phyloP scores from a whole-genome alignment of 108 stramenopile genomes.

The Nannochloropsis granulata region DNA sequence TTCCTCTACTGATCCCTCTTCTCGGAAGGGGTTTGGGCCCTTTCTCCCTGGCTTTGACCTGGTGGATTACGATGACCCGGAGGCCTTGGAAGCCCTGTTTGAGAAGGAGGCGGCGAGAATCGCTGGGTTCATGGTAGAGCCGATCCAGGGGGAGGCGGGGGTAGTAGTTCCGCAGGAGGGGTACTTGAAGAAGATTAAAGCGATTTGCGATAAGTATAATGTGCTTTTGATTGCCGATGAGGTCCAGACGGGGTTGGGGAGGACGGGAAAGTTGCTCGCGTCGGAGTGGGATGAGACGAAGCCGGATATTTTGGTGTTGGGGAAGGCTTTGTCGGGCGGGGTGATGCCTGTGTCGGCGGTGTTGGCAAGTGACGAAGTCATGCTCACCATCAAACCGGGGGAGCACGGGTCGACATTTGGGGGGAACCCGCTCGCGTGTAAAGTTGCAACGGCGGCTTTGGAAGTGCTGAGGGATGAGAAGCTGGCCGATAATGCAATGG shows the following conservation, averaged over 20 bases:
- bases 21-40: conserved; percentile 72
- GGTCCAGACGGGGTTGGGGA: conserved; percentile 94
- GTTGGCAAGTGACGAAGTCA: conserved; percentile 81
- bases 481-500: conserved; percentile 55
- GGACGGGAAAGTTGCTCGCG: conserved; percentile 79
- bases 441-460: conserved; percentile 85
- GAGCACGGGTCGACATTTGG: conserved; percentile 99
- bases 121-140: conserved; percentile 97
- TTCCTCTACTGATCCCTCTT: conserved; percentile 79
- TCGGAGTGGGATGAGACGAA: conserved; percentile 73
- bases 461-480: conserved; percentile 87
- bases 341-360: conserved; percentile 92
- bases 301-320: conserved; percentile 77
- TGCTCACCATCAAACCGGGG: conserved; percentile 88
- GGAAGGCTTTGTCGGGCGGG: conserved; percentile 77
- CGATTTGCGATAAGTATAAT: conserved; percentile 78
- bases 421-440: conserved; percentile 95
- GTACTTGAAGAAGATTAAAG: conserved; percentile 67
- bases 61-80: conserved; percentile 74
- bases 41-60: conserved; percentile 88
- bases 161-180: conserved; percentile 94
- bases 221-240: conserved; percentile 95
- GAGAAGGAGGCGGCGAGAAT: conserved; percentile 64
- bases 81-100: conserved; percentile 61
- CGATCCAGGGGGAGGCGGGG: conserved; percentile 98